Base-by-base conservation (phyloP, 2,329 filamentous ascomycete genomes). In the Phyllosticta citribraziliensis region DNA sequence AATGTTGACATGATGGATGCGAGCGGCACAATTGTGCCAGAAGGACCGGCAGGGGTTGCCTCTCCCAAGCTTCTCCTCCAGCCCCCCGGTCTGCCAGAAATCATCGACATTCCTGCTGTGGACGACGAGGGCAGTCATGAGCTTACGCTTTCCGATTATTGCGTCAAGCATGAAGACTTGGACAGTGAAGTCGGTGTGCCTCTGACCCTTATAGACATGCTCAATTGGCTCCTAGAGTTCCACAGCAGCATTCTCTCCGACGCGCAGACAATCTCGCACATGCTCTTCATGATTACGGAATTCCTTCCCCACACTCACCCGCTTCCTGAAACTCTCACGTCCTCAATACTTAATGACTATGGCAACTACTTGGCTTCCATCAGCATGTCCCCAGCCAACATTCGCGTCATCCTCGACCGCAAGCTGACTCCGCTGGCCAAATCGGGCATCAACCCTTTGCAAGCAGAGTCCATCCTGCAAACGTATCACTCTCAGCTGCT, bases 401-500 rank as follows among this genome's bases (percentile, higher is more conserved):
- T 76, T n/a, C 69, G 73, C 35, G 69, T 72, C 11, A 72, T 78
- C 30, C 64, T 79, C 14, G 71, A 73, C 51, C 72, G 68, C 17
- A 70, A 74, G 61, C 67, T 79, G 20, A 70, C 69, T 12, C 73
- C 75, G 52, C 63, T 78, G 5, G 69, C 78, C 52, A 70, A 72
- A 22, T 73, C 76, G 17, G 78, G 78, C 4, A 70, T 80, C 53
- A 75, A 78, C 55, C 77, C 78, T 6, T 72, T 78, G 17, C 81
- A 85, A 66, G 75, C 80, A 56, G 82, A 85, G 67, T 73, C 76
- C 54, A 80, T 85, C 52, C 77, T 85, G 52, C 75, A 78, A 51
- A 74, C 78, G 3, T 86, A 86, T 68, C 82, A 86, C 69, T 78
- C 79, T 56, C 80, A 82, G 61, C 74, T 87, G 22, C 69, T 76